phyloP scores from a whole-genome alignment of 345 rosid genomes.

The Turritis glabra region DNA sequence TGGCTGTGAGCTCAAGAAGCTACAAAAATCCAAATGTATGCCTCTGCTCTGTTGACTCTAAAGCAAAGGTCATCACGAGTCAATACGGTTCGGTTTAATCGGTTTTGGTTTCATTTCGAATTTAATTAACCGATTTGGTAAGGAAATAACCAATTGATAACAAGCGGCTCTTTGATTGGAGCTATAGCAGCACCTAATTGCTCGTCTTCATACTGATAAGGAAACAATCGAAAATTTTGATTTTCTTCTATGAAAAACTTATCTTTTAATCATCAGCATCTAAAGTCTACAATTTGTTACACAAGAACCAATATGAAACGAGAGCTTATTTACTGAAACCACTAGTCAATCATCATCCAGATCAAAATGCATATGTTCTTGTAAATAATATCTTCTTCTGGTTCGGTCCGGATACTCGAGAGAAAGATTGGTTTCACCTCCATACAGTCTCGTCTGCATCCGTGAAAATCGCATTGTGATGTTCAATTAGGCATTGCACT shows the following conservation, averaged over 20 bases:
- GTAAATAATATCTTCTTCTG: neutral
- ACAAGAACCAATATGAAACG: constrained; percentile 6
- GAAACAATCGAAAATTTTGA: neutral
- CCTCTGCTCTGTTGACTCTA: neutral
- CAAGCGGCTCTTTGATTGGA: neutral
- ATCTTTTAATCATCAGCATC: neutral
- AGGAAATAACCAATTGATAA: too few species aligned
- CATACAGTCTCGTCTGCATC: constrained; percentile 57
- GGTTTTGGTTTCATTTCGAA: neutral
- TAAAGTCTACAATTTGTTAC: constrained; percentile 13
- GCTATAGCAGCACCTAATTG: neutral
- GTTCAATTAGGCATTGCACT: constrained; percentile 82
- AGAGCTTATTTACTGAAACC: constrained; percentile 33
- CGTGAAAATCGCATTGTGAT: constrained; percentile 80
- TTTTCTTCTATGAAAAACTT: neutral
- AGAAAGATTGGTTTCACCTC: constrained; percentile 32
- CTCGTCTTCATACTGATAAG: too few species aligned
- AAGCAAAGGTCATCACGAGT: neutral
- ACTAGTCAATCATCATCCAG: constrained; percentile 23
- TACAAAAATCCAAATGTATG: neutral
- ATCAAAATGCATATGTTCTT: constrained; percentile 27
- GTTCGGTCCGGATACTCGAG: neutral
- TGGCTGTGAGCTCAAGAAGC: constrained; percentile 12
- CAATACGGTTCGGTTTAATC: neutral
- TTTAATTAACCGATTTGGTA: neutral